These are phyloP conservation scores for Thymus mandschuricus DNA, from an alignment of 257 asterid genomes.

Conservation along the genomic window DNA sequence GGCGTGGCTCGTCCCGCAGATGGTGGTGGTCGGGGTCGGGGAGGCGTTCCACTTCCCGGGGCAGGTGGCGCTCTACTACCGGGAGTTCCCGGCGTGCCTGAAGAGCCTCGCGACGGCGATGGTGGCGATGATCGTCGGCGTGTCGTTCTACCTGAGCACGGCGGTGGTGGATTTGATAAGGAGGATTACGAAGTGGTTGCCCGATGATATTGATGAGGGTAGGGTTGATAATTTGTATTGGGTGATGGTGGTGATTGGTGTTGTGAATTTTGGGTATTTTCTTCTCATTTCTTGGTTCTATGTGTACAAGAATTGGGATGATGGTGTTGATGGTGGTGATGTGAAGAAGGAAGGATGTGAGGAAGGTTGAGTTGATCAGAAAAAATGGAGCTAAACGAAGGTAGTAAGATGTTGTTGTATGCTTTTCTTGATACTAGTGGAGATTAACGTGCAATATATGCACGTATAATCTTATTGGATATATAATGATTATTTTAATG, in stretches of 20 bases:
- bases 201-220: conserved; percentile 39
- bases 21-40: conserved; percentile 48
- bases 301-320: conserved; percentile 22
- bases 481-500: too few species aligned
- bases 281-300: conserved; percentile 38
- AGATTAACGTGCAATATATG: too few species aligned
- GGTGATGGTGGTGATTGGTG: conserved; percentile 36
- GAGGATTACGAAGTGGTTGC: conserved; percentile 39
- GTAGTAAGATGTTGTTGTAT: too few species aligned
- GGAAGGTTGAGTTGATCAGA: too few species aligned
- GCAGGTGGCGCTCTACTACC: conserved; percentile 43
- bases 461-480: too few species aligned
- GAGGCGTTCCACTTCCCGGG: conserved; percentile 61
- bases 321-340: background rate
- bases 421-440: too few species aligned
- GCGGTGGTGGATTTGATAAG: conserved; percentile 30
- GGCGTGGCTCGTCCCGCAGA: conserved; percentile 59
- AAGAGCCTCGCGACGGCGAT: conserved; percentile 46
- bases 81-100: conserved; percentile 40
- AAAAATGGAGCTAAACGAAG: too few species aligned
- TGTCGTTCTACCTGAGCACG: conserved; percentile 31
- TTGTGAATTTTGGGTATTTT: conserved; percentile 34
- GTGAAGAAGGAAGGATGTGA: too few species aligned
- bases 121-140: conserved; percentile 35
- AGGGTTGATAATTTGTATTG: conserved; percentile 42